Evolutionary conservation across 1,139 yeast species (phyloP), one percentile per base, ranked within the genome.

Genomic region (Kurtzmaniella quercitrusa): DNA sequence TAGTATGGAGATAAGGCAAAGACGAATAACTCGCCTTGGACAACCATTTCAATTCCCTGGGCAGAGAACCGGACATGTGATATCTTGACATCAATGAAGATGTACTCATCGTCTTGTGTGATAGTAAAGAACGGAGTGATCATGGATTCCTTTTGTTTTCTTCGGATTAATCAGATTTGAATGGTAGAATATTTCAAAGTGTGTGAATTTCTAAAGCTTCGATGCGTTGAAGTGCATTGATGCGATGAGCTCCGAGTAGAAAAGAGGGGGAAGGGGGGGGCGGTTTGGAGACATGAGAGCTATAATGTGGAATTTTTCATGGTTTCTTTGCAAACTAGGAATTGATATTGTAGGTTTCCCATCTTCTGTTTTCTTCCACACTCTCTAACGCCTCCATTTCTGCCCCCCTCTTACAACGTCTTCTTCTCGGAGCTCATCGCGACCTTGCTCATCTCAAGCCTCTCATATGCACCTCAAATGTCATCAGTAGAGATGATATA

Each of bases 1-100:
- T 91, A 93, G 62, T 93, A 93, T 2, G 98, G 98, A 1, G 85
- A 75, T 44, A 91, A 65, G n/a, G 94, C 80, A 62, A 93, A 91
- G 19, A 91, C 81, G 53, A 93, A 84, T 25, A 86, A 63, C 40
- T 83, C 81, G 16, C 77, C 79, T 37, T 86, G 84, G 1, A 86
- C 89, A 6, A 80, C 80, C 75, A 90, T 80, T 59, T 90, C 96
- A 16, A 91, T 71, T 29, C 79, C 78, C 16, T 78, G 70, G 0
- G 95, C 78, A 57, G 73, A 85, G 66, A 80, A 89, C 45, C 89
- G 70, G 45, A 84, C 69, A 52, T 81, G 85, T 0, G 85, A 71
- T 1, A 87, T 76, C 42, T 76, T 72, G 37, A 87, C 73, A 29
- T 74, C 73, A 3, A 93, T 70, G 48, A 62, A 70, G 2, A 93